phyloP scores from a whole-genome alignment of 139 green algal species.

The Picochlorum sp. region DNA sequence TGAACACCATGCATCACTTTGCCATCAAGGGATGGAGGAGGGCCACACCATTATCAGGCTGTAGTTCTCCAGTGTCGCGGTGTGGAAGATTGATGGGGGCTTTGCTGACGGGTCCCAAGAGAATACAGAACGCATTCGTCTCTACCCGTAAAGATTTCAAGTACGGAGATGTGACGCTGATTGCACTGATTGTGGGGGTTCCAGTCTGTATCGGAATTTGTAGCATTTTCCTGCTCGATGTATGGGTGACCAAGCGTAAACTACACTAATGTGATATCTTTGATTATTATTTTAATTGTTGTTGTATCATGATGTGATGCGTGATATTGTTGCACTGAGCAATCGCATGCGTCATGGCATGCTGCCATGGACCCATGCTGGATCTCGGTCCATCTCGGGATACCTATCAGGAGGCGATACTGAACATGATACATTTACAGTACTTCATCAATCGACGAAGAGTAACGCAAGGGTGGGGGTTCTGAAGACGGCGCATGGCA shows the following conservation, averaged over 20 bases:
- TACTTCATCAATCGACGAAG: slow-evolving; percentile 15
- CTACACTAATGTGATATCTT: not conserved
- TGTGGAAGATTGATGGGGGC: slow-evolving; percentile 16
- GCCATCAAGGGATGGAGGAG: slow-evolving; percentile 6
- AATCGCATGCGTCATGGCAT: too few relatives aligned
- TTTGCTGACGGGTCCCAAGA: slow-evolving; percentile 2
- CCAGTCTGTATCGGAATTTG: not conserved
- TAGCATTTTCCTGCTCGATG: slow-evolving; percentile 1
- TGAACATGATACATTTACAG: slow-evolving; percentile 3
- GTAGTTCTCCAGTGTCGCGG: slow-evolving; percentile 16
- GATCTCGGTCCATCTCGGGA: not conserved
- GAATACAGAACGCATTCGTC: not conserved
- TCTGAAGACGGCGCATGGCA: slow-evolving; percentile 28
- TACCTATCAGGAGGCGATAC: not conserved
- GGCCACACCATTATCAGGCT: slow-evolving; percentile 13
- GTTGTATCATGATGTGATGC: too few relatives aligned
- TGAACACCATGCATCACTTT: slow-evolving; percentile 20
- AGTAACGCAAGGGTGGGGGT: slow-evolving; percentile 18
- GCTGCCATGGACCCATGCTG: too few relatives aligned
- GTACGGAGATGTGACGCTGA: slow-evolving; percentile 18
- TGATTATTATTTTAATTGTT: not conserved
- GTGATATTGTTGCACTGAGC: too few relatives aligned
- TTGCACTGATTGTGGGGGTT: slow-evolving; percentile 17
- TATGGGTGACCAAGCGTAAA: slow-evolving; percentile 1
- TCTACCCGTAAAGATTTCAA: slow-evolving; percentile 7